Conservation (phyloP, 2,329 filamentous ascomycete genomes). For the Dothistroma septosporum region DNA sequence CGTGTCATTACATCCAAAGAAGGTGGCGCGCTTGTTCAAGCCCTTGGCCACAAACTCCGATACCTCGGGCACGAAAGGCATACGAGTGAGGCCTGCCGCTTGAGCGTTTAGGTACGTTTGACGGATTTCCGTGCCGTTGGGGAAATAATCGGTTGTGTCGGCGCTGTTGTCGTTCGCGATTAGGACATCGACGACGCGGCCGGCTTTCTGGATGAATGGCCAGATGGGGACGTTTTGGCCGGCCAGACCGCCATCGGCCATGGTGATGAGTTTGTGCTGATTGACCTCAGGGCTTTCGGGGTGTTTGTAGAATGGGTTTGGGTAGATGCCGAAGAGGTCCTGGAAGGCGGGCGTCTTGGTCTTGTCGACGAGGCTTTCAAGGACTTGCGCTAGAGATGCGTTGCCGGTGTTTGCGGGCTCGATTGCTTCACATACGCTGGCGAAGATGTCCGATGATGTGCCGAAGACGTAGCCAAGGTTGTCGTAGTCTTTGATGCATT, state of each 20-base stretch:
- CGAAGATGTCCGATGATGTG: conserved; percentile 44
- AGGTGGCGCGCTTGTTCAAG: conserved; percentile 57
- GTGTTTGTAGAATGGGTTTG: conserved; percentile 59
- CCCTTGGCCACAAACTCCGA: conserved; percentile 56
- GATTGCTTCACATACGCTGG: conserved; percentile 27
- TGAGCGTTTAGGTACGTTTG: conserved; percentile 56
- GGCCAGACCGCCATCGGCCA: conserved; percentile 51
- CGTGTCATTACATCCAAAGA: conserved; percentile 57
- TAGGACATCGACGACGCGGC: conserved; percentile 57
- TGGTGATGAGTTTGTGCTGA: conserved; percentile 38
- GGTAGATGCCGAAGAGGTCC: conserved; percentile 51
- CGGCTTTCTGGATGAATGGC: conserved; percentile 46
- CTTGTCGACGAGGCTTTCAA: conserved; percentile 25
- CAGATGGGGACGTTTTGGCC: conserved; percentile 52
- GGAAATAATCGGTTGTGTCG: conserved; percentile 57
- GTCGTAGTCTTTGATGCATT: conserved; percentile 48
- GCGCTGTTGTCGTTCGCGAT: conserved; percentile 62
- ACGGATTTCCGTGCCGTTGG: conserved; percentile 57
- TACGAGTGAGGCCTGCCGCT: conserved; percentile 50
- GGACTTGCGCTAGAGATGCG: conserved; percentile 14
- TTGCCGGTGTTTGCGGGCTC: conserved; percentile 6
- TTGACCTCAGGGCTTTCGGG: conserved; percentile 40
- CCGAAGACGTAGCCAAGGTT: conserved; percentile 48
- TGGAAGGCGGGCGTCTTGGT: conserved; percentile 30
- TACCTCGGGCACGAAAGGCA: conserved; percentile 56